phyloP scores from a whole-genome alignment of 345 rosid species.

The Carallia brachiata region DNA sequence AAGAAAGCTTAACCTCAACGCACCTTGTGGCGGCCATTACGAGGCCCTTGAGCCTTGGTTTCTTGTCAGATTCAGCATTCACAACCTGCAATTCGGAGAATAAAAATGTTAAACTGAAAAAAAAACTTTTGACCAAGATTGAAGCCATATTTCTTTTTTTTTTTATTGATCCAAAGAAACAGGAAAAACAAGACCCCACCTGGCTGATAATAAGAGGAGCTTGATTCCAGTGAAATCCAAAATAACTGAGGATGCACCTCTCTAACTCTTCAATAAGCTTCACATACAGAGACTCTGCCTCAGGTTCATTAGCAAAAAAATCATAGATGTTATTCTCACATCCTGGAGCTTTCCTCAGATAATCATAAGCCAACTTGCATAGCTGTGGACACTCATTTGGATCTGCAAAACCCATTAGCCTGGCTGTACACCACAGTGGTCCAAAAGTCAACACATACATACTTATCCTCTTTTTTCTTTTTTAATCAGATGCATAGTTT shows the following conservation, averaged over 20 bases:
- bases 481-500: not conserved
- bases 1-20: not conserved
- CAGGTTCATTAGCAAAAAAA: constrained; percentile 52
- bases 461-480: not conserved
- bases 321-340: constrained; percentile 72
- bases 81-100: constrained; percentile 46
- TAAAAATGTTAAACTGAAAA: not conserved
- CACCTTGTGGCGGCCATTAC: constrained; percentile 91
- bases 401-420: constrained; percentile 84
- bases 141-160: not conserved
- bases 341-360: constrained; percentile 61
- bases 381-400: constrained; percentile 73
- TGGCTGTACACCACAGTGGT: constrained; percentile 40
- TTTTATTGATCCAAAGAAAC: not conserved
- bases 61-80: constrained; percentile 61
- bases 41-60: constrained; percentile 66
- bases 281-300: constrained; percentile 67
- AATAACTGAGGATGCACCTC: constrained; percentile 87
- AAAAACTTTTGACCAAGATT: too few relatives aligned
- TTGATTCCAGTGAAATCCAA: constrained; percentile 81
- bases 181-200: constrained; percentile 27
- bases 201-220: constrained; percentile 72
- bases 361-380: constrained; percentile 83
- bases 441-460: not conserved
- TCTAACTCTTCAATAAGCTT: constrained; percentile 93